Evolutionary conservation across 2,329 filamentous ascomycete species (phyloP), one percentile per base, ranked within the genome.

Genomic region (Arachnomyces sp.): DNA sequence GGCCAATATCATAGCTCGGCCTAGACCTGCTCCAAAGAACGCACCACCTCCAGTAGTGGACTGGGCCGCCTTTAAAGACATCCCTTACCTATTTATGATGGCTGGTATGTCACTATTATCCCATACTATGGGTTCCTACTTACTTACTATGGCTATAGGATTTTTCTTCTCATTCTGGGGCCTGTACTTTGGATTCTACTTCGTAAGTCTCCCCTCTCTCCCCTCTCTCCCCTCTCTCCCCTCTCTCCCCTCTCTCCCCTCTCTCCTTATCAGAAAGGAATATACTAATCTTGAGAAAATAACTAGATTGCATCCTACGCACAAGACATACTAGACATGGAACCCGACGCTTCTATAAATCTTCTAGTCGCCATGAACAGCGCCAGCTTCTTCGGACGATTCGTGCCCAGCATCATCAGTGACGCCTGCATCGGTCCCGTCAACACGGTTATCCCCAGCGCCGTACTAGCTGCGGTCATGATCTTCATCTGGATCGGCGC

Each of bases 401-500:
- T 62, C 38, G 13, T 62, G 13, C 54, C 55, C 3, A 51, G 45
- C 3, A 17, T 59, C 7, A 54, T 62, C 39, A 52, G 50, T 28
- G 54, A 61, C 42, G 31, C 30, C 18, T 55, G 49, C 42, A 50
- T 59, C 38, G 57, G 58, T 4, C 55, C 61, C 1, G 48, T 63
- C 3, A 60, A 61, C 30, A 62, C 59, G 3, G 52, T 59, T 28
- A 57, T 60, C 7, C 54, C 60, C 1, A 46, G 45, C 0, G 51
- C 65, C 2, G 59, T 77, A 3, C 67, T 77, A 29, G 67, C 67
- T 1, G 66, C 64, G 16, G 57, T 69, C 9, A 55, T 77, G 3
- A 67, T 72, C 51, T 67, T 71, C 30, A 46, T 71, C 31, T 79
- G 76, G 75, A 61, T 68, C 8, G 51, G 57, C 12, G 61, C 63